These are phyloP conservation scores for Calonectria crousiana DNA, from an alignment of 2,329 filamentous ascomycete species.

Conservation along the genomic window DNA sequence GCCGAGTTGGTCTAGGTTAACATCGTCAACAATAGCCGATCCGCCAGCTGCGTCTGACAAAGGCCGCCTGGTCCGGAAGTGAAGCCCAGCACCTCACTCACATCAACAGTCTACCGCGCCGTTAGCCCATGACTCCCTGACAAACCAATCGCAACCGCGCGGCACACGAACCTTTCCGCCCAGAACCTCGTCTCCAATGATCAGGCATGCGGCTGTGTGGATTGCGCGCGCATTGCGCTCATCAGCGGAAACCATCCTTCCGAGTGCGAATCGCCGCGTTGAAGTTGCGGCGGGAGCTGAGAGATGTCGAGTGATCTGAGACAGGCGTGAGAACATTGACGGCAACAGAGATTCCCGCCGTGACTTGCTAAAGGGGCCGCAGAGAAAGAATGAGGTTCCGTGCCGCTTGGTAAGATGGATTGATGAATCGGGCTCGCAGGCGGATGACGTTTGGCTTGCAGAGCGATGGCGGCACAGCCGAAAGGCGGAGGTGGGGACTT, in stretches of 20 bases:
- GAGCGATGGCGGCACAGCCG: conserved; percentile 20
- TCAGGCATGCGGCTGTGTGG: conserved; percentile 89
- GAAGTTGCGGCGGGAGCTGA: conserved; percentile 50
- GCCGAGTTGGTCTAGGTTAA: conserved; percentile 70
- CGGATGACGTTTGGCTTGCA: conserved; percentile 22
- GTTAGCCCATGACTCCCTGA: conserved; percentile 21
- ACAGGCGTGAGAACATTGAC: conserved; percentile 81
- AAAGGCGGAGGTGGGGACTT: conserved; percentile 23
- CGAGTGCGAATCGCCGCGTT: conserved; percentile 43
- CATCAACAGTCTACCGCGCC: conserved; percentile 53
- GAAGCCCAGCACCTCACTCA: conserved; percentile 41
- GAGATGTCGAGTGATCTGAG: conserved; percentile 80
- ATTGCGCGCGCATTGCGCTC: conserved; percentile 76
- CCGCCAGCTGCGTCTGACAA: background rate
- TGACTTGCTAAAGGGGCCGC: conserved; percentile 1
- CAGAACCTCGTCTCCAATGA: conserved; percentile 97
- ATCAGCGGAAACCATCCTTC: conserved; percentile 59
- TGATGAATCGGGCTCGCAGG: background rate
- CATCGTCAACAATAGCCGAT: conserved; percentile 30
- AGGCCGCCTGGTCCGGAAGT: conserved; percentile 3
- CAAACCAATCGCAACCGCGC: conserved; percentile 11
- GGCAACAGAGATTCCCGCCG: conserved; percentile 18
- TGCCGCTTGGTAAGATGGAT: background rate
- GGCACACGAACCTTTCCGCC: conserved; percentile 81
- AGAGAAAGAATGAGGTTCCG: background rate